These are phyloP conservation scores for Boletus reticulatus DNA, from an alignment of 768 basidiomycete species.

Conservation along the genomic window DNA sequence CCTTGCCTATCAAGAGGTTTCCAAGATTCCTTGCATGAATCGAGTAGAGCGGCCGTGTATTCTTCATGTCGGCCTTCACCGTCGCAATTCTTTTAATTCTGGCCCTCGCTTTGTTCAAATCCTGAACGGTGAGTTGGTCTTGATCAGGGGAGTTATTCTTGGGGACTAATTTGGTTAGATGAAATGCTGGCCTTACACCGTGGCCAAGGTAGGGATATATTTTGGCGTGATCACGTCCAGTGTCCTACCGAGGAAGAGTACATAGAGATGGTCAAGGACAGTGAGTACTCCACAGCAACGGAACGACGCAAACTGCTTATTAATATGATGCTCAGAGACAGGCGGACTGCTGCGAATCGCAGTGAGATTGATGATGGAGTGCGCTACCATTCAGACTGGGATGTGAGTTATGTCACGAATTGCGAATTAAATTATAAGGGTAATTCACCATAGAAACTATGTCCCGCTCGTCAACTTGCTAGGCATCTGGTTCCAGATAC, in stretches of 20 bases:
- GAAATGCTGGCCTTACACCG: conserved; percentile 86
- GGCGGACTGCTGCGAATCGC: conserved; percentile 90
- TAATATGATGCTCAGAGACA: conserved; percentile 62
- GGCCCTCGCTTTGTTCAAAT: conserved; percentile 59
- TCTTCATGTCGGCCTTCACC: conserved; percentile 36
- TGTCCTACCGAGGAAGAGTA: conserved; percentile 97
- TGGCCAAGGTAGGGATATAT: conserved; percentile 89
- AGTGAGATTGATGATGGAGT: conserved; percentile 94
- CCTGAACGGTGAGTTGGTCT: conserved; percentile 59
- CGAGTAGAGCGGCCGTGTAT: conserved; percentile 19
- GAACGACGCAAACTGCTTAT: neutral
- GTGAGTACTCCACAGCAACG: conserved; percentile 41
- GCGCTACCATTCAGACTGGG: conserved; percentile 55
- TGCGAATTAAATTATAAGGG: neutral
- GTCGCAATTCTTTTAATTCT: conserved; percentile 6
- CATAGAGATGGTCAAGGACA: conserved; percentile 93
- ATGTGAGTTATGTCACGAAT: conserved; percentile 41
- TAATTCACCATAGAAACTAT: conserved; percentile 39
- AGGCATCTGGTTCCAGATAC: conserved; percentile 57
- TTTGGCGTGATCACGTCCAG: conserved; percentile 87
- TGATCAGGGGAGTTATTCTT: neutral
- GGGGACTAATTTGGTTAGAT: conserved; percentile 24
- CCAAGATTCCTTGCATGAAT: conserved; percentile 30
- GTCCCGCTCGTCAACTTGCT: conserved; percentile 56
- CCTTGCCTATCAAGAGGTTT: conserved; percentile 83